Evolutionary conservation across 2,329 filamentous ascomycete genomes (phyloP).

Genomic region (Colletotrichum phormii): DNA sequence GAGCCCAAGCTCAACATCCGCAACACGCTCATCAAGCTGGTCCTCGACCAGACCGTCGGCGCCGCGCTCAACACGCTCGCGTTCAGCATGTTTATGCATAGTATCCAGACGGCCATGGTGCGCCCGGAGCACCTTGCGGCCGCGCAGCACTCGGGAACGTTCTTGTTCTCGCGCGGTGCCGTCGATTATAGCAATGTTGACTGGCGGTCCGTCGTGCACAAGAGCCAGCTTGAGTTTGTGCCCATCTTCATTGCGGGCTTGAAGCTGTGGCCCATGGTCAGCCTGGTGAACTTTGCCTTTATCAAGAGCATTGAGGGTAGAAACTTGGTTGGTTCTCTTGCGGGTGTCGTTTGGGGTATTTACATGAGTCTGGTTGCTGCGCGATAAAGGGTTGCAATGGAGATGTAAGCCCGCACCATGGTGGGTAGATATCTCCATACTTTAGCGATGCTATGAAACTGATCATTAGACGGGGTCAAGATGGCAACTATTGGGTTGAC

Average conservation of each 20-base stretch:
- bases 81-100: conserved; percentile 70
- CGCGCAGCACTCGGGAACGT: conserved; percentile 46
- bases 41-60: conserved; percentile 76
- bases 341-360: conserved; percentile 79
- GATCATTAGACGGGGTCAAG: neutral
- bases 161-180: conserved; percentile 47
- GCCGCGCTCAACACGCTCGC: conserved; percentile 73
- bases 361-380: conserved; percentile 76
- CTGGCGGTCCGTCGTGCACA: conserved; percentile 55
- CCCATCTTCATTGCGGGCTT: conserved; percentile 76
- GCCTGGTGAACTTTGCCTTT: conserved; percentile 74
- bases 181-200: conserved; percentile 60
- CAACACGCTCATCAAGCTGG: conserved; percentile 76
- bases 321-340: conserved; percentile 77
- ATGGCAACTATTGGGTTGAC: neutral
- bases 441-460: neutral
- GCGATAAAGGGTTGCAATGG: conserved; percentile 20
- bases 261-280: conserved; percentile 77
- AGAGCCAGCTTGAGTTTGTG: conserved; percentile 68
- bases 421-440: neutral
- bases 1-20: conserved; percentile 66
- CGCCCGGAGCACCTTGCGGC: conserved; percentile 47
- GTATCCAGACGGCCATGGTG: conserved; percentile 63
- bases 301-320: conserved; percentile 78
- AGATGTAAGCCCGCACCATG: neutral